A percentile compares a stretch with the other conserved stretches of the same genome.
phyloP scores from a whole-genome alignment of 257 asterid species.

The Oldenlandia corymbosa region DNA sequence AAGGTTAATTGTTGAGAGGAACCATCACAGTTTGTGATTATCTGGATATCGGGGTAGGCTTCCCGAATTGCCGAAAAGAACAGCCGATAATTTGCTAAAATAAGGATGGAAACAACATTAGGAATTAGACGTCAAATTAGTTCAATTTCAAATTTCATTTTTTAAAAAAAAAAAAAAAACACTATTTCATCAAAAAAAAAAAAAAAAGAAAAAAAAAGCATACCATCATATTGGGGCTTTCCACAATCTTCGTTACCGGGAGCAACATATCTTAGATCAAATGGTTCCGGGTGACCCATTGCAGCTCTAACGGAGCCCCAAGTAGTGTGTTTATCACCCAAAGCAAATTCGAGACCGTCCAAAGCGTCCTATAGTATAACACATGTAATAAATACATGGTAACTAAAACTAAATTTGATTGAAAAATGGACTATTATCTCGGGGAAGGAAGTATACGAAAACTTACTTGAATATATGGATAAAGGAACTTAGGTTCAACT shows the following conservation, averaged over 20 bases:
- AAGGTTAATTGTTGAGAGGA: slow-evolving; percentile 54
- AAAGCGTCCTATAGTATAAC: too few relatives aligned
- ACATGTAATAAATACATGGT: too few relatives aligned
- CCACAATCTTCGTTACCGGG: slow-evolving; percentile 71
- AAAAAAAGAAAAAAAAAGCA: too few relatives aligned
- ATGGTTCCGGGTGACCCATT: slow-evolving; percentile 89
- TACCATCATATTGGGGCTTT: slow-evolving; percentile 46
- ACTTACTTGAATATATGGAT: slow-evolving; percentile 59
- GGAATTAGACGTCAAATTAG: too few relatives aligned
- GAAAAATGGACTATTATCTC: too few relatives aligned
- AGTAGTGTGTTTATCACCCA: slow-evolving; percentile 61
- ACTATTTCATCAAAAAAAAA: too few relatives aligned
- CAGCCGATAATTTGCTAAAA: slow-evolving; percentile 70
- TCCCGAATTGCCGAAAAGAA: slow-evolving; percentile 60
- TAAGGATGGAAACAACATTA: too few relatives aligned
- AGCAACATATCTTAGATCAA: slow-evolving; percentile 38
- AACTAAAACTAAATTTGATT: too few relatives aligned
- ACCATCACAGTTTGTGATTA: slow-evolving; percentile 86
- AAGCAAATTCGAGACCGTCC: slow-evolving; percentile 52
- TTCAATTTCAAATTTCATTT: too few relatives aligned
- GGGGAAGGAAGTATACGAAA: too few relatives aligned
- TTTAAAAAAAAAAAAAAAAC: too few relatives aligned
- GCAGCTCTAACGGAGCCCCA: slow-evolving; percentile 94
- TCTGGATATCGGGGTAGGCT: slow-evolving; percentile 66
- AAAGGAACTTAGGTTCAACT: slow-evolving; percentile 58